phyloP scores from a whole-genome alignment of 257 asterid genomes.

The Mentha longifolia region DNA sequence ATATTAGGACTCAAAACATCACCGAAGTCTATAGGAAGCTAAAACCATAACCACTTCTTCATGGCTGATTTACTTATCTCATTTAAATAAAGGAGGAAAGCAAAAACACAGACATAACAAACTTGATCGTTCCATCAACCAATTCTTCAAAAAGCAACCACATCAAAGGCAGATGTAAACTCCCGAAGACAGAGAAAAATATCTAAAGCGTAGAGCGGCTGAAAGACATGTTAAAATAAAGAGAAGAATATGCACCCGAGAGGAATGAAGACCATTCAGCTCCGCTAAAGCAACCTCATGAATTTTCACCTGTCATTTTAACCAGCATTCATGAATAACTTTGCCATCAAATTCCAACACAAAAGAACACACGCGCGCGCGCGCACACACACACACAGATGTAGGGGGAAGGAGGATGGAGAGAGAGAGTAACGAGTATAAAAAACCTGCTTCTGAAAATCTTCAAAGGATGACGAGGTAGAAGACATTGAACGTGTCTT shows the following conservation, averaged over 20 bases:
- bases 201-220: not conserved
- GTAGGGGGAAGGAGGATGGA: not conserved
- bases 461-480: constrained; percentile 31
- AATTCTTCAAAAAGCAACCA: not conserved
- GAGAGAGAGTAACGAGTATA: not conserved
- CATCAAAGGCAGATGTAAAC: not conserved
- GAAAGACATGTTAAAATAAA: not conserved
- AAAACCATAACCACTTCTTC: not conserved
- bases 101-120: not conserved
- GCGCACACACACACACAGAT: not conserved
- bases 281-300: constrained; percentile 84
- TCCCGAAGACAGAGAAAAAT: not conserved
- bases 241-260: constrained; percentile 46
- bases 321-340: constrained; percentile 16
- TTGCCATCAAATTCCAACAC: not conserved
- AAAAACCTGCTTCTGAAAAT: constrained; percentile 39
- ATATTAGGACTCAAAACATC: not conserved
- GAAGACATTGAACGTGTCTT: constrained; percentile 31
- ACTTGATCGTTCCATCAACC: not conserved
- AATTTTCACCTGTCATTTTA: constrained; percentile 50
- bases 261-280: constrained; percentile 58
- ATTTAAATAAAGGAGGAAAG: not conserved
- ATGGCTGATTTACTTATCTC: not conserved
- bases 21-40: not conserved
- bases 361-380: not conserved